A percentile compares a stretch with the other conserved stretches of the same genome.
These are phyloP conservation scores for Vigna hirtella DNA, from an alignment of 306 rosid genomes.

Conservation along the genomic window DNA sequence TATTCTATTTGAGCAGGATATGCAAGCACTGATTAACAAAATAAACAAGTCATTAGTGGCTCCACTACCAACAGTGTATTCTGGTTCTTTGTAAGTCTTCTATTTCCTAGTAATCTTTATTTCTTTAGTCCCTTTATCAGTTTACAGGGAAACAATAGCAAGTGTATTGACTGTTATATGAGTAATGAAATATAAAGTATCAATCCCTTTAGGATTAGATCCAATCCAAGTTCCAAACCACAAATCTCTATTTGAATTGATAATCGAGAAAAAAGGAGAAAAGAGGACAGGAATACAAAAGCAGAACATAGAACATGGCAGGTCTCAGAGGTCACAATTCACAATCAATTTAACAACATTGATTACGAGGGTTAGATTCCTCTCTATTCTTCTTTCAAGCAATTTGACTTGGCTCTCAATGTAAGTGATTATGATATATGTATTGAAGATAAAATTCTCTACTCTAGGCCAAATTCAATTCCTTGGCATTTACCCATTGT, in stretches of 20 bases:
- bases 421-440: background rate
- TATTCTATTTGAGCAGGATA: constrained; percentile 75
- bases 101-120: constrained; percentile 34
- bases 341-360: background rate
- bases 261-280: background rate
- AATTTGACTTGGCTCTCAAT: background rate
- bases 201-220: background rate
- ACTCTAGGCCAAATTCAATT: background rate
- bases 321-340: background rate
- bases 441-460: background rate
- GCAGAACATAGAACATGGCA: background rate
- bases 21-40: constrained; percentile 90
- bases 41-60: constrained; percentile 96
- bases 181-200: background rate
- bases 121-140: background rate
- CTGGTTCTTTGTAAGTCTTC: constrained; percentile 80
- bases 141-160: background rate
- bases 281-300: background rate
- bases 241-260: background rate
- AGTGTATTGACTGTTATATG: background rate
- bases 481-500: background rate
- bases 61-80: constrained; percentile 91
- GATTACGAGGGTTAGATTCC: background rate
- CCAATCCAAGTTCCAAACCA: background rate
- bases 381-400: background rate